Conservation (phyloP, 2,329 filamentous ascomycete genomes). For the Boeremia lycopersici region DNA sequence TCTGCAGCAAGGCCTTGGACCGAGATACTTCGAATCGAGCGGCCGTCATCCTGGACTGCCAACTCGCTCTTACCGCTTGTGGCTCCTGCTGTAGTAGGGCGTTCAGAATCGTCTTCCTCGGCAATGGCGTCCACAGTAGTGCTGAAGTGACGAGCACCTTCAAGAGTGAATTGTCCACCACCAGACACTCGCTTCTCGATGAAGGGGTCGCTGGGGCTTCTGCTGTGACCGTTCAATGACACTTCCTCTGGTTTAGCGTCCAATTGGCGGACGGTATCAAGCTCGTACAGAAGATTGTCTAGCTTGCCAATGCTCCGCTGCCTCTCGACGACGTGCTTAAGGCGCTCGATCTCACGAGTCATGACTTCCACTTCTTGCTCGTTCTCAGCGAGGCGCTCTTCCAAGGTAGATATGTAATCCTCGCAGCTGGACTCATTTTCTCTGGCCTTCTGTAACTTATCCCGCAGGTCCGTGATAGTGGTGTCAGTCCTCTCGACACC, state of each 20-base stretch:
- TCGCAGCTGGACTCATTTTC: conserved; percentile 91
- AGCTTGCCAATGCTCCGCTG: conserved; percentile 94
- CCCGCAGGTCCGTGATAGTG: conserved; percentile 84
- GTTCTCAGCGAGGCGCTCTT: conserved; percentile 92
- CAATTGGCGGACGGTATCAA: conserved; percentile 66
- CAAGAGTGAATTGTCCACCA: conserved; percentile 29
- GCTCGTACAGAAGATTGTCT: conserved; percentile 87
- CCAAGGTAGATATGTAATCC: conserved; percentile 95
- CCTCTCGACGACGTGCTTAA: conserved; percentile 94
- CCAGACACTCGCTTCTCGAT: conserved; percentile 36
- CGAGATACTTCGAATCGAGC: conserved; percentile 11
- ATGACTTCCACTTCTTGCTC: conserved; percentile 96
- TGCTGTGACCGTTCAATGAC: conserved; percentile 44
- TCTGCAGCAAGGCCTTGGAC: conserved; percentile 27
- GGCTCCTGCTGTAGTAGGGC: conserved; percentile 35
- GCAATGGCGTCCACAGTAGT: conserved; percentile 44
- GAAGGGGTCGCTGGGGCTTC: conserved; percentile 41
- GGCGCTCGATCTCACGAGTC: conserved; percentile 92
- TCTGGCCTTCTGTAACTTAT: conserved; percentile 84
- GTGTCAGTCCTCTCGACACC: conserved; percentile 92
- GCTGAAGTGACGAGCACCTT: conserved; percentile 39
- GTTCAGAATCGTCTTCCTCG: conserved; percentile 43
- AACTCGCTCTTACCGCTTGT: conserved; percentile 14
- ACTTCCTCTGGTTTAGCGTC: conserved; percentile 42
- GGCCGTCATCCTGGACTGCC: neutral